Percentiles rank a stretch among this genome's conserved stretches.
phyloP scores from a whole-genome alignment of 352 stramenopile species.

The Phytopythium kandeliae region DNA sequence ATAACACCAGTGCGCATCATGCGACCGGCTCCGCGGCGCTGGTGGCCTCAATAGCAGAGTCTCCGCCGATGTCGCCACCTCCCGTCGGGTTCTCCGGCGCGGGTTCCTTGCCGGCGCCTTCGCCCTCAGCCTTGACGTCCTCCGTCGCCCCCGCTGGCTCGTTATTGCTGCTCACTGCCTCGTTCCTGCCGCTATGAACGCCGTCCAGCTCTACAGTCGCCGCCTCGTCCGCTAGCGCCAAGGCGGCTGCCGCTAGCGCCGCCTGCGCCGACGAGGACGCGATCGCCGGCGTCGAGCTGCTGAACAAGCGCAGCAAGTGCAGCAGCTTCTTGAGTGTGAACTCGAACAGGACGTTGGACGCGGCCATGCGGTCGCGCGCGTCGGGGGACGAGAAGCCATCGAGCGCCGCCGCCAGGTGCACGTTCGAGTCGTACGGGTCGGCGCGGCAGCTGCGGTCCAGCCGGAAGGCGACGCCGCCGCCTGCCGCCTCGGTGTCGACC shows the following conservation, averaged over 20 bases:
- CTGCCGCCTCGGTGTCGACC: conserved; percentile 52
- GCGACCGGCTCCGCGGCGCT: conserved; percentile 1
- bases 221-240: neutral
- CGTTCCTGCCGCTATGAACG: neutral
- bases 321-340: conserved; percentile 66
- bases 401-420: conserved; percentile 59
- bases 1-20: neutral
- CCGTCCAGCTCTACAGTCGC: neutral
- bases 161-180: neutral
- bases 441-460: conserved; percentile 35
- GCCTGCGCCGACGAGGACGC: neutral
- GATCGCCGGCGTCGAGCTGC: conserved; percentile 52
- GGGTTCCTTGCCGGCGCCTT: neutral
- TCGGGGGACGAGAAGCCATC: conserved; percentile 62
- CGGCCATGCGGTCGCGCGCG: conserved; percentile 65
- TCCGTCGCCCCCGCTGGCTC: neutral
- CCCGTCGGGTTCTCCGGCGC: neutral
- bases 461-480: conserved; percentile 65
- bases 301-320: conserved; percentile 62
- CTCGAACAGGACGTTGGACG: conserved; percentile 81
- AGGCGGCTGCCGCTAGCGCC: neutral
- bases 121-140: neutral
- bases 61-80: neutral
- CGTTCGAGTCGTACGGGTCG: conserved; percentile 52
- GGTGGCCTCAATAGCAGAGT: neutral